phyloP scores from a whole-genome alignment of 495 filamentous ascomycete genomes.

The Symbiotaphrina buchneri region DNA sequence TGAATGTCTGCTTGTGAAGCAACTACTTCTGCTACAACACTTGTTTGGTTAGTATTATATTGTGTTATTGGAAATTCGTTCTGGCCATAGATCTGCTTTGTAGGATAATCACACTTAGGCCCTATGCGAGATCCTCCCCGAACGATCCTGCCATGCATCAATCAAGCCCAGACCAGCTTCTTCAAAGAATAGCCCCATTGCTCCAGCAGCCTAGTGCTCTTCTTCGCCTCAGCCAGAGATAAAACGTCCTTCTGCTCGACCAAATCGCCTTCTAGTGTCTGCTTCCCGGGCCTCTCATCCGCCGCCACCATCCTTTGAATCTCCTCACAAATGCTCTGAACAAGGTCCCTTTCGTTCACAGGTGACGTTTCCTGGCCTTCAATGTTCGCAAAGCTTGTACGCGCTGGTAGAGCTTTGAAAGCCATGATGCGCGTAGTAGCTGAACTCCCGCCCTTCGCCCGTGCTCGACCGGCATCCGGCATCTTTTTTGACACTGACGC shows the following conservation, averaged over 20 bases:
- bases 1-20: no score
- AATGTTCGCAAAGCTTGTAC: slow-evolving; percentile 17
- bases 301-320: slow-evolving; percentile 23
- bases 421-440: slow-evolving; percentile 15
- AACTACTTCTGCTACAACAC: no score
- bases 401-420: slow-evolving; percentile 40
- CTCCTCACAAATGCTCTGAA: slow-evolving; percentile 43
- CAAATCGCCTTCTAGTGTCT: slow-evolving; percentile 8
- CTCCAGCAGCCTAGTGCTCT: slow-evolving; percentile 69
- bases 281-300: slow-evolving; percentile 10
- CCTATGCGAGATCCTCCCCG: no score
- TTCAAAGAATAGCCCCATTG: slow-evolving; percentile 68
- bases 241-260: slow-evolving; percentile 63
- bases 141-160: no score
- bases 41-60: no score
- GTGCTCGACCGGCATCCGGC: no score
- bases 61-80: no score
- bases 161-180: slow-evolving; percentile 86
- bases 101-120: no score
- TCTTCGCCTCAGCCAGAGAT: slow-evolving; percentile 60
- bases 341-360: slow-evolving; percentile 44
- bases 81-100: no score
- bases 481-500: no score
- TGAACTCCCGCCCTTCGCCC: no score
- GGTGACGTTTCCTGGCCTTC: slow-evolving; percentile 10